Percentiles rank a stretch among this genome's conserved stretches.
Evolutionary conservation across 805 yeast species (phyloP).

Genomic region (Monosporozyma servazzii): DNA sequence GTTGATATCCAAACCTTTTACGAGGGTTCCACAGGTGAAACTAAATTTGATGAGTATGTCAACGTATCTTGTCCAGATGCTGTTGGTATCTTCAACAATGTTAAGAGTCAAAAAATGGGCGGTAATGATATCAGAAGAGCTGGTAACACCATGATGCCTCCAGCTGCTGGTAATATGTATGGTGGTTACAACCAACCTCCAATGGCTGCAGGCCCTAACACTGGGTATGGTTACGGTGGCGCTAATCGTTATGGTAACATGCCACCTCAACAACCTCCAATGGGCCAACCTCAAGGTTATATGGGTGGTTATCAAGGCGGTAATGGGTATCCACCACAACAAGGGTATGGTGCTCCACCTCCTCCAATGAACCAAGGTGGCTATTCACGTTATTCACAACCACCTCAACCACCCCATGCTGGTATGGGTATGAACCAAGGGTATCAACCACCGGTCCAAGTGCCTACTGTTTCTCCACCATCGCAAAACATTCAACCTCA

Average conservation of each 20-base stretch:
- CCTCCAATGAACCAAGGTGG: constrained; percentile 15
- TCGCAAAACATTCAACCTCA: constrained; percentile 22
- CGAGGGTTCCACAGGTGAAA: constrained; percentile 56
- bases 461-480: constrained; percentile 17
- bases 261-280: constrained; percentile 13
- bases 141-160: constrained; percentile 3
- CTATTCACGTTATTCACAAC: constrained; percentile 15
- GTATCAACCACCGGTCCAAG: constrained; percentile 10
- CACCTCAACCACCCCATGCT: not conserved
- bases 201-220: not conserved
- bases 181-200: constrained; percentile 4
- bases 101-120: constrained; percentile 17
- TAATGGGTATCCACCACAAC: constrained; percentile 10
- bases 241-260: constrained; percentile 6
- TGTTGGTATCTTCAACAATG: constrained; percentile 33
- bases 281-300: constrained; percentile 12
- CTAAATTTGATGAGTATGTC: constrained; percentile 76
- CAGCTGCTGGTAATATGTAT: not conserved
- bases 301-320: constrained; percentile 3
- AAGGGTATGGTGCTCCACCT: constrained; percentile 10
- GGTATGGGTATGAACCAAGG: constrained; percentile 4
- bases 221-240: constrained; percentile 7
- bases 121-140: constrained; percentile 1
- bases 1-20: constrained; percentile 71
- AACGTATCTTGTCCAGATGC: constrained; percentile 61